Base-by-base conservation (phyloP, 225 moss, liverwort and hornwort species). In the Anthoceros angustus region DNA sequence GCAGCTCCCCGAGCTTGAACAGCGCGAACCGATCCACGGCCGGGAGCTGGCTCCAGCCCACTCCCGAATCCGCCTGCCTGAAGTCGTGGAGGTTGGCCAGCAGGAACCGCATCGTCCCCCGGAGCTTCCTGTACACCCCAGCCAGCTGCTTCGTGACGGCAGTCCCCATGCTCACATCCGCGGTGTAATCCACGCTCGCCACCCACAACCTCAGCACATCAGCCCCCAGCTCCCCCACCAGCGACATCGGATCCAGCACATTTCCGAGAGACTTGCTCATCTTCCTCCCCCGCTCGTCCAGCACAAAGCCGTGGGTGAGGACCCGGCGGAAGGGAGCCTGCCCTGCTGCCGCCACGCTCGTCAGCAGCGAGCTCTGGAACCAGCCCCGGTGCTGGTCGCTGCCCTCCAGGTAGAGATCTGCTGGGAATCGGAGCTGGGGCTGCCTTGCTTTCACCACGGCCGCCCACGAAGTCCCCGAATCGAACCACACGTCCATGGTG, bases 401-500 rank as follows among this genome's bases (percentile, higher is more conserved):
- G 77, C 95, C 95, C 81, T 95, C 95, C 50, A 95, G 62, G 75
- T 91, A 95, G 66, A 95, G 70, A 70, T 95, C 91, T 68, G 91
- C 95, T 71, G 94, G 94, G 42, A 73, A 91, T 39, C 75, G 82
- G 68, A 95, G n/a, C n/a, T n/a, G 85, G 63, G 88, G 91, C 72
- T 86, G 80, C 71, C 88, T 88, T 50, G 71, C 16, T 6, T 70
- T 74, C 43, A 82, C 76, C 69, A 95, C 94, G 62, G 85, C 91
- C 64, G 91, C 94, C 94, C 94, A 95, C 23, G 94, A 95, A 43
- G 94, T 91, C 66, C 94, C 94, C 64, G 94, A 95, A 71, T 95
- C 94, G 74, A 95, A 95, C 94, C 94, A 95, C 40, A 95, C 94
- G 73, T 95, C 94, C 94, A 95, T 95, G 12, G 94, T 95, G 65